Conservation (phyloP, 2,329 filamentous ascomycete genomes). For the Pseudocercospora vitis region DNA sequence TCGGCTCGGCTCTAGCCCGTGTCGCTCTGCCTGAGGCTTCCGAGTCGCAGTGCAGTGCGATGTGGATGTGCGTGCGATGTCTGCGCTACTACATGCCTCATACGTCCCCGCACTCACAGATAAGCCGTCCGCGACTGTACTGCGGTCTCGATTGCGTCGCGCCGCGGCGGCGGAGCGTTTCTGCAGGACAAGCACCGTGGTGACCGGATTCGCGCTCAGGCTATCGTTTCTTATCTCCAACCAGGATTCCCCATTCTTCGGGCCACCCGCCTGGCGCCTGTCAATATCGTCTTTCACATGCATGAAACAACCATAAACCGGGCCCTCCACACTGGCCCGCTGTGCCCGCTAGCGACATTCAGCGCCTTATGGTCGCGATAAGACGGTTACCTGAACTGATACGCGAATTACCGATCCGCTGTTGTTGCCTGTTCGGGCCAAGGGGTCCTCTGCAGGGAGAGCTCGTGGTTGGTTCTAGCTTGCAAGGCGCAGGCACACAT, state of each 20-base stretch:
- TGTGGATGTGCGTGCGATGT: too few relatives aligned
- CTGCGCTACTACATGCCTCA: not conserved
- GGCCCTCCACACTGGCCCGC: not conserved
- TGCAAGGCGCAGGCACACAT: slow-evolving; percentile 1
- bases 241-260: not conserved
- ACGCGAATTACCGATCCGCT: not conserved
- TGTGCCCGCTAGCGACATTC: not conserved
- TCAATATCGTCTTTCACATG: slow-evolving; percentile 3
- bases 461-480: slow-evolving; percentile 6
- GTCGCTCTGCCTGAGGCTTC: not conserved
- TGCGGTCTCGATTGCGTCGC: not conserved
- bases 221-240: slow-evolving; percentile 4
- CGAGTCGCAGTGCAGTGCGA: not conserved
- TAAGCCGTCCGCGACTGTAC: slow-evolving; percentile 8
- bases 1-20: not conserved
- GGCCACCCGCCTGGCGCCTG: slow-evolving; percentile 2
- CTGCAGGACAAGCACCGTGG: not conserved
- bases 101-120: not conserved
- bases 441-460: not conserved
- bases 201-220: not conserved
- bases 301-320: not conserved
- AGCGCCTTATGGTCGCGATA: not conserved
- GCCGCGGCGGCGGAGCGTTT: slow-evolving; percentile 1
- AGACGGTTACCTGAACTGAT: not conserved
- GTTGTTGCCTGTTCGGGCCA: slow-evolving; percentile 5